Percentiles rank a stretch among this genome's conserved stretches.
These are phyloP conservation scores for Heliamphora exappendiculata DNA, from an alignment of 148 eudicot species.

Conservation along the genomic window DNA sequence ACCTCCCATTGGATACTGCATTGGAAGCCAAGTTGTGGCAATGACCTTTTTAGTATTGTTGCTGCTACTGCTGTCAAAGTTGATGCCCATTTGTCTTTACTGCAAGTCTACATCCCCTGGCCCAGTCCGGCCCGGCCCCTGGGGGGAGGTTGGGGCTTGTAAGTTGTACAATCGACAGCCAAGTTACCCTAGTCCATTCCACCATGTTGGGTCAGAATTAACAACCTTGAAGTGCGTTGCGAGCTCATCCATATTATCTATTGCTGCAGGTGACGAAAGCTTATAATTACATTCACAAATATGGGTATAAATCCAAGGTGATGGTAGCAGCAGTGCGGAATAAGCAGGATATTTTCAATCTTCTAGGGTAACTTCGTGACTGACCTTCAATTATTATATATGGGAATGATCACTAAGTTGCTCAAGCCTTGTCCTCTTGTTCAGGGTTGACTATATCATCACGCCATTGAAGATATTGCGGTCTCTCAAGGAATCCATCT, in stretches of 20 bases:
- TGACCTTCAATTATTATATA: background rate
- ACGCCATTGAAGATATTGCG: constrained; percentile 85
- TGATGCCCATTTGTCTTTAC: background rate
- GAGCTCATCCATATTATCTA: constrained; percentile 13
- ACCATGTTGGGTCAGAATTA: background rate
- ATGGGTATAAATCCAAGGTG: constrained; percentile 81
- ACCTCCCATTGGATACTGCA: background rate
- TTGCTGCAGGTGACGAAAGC: constrained; percentile 69
- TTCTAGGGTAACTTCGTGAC: constrained; percentile 57
- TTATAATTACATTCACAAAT: constrained; percentile 86
- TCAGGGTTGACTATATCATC: constrained; percentile 92
- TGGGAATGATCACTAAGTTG: background rate
- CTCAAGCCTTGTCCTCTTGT: constrained; percentile 7
- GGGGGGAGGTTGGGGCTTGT: background rate
- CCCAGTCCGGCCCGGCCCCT: too few relatives aligned
- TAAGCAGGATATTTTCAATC: constrained; percentile 81
- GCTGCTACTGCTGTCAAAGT: background rate
- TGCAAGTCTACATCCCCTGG: background rate
- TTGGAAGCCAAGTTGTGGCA: background rate
- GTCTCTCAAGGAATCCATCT: constrained; percentile 70
- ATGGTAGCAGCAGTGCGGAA: constrained; percentile 96
- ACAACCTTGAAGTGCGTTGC: background rate
- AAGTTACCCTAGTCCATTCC: background rate
- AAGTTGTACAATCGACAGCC: background rate
- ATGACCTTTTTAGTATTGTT: background rate